Percentiles rank a stretch among this genome's conserved stretches.
Conservation (phyloP, 116 monocot species). For the Cymodocea nodosa region DNA sequence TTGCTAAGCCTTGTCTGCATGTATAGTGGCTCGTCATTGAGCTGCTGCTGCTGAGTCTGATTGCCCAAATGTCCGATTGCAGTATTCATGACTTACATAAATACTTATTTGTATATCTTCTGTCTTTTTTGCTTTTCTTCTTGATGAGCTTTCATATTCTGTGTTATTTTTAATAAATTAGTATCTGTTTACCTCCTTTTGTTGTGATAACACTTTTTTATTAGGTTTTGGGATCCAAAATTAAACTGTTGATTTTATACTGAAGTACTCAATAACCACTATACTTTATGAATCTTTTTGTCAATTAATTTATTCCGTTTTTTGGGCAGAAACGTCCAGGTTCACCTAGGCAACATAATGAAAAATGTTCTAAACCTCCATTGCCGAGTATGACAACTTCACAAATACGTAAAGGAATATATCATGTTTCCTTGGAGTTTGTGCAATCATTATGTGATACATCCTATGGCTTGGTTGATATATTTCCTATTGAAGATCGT, state of each 20-base stretch:
- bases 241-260: too few relatives aligned
- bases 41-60: too few relatives aligned
- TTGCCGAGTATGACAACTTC: conserved; percentile 66
- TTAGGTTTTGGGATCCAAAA: too few relatives aligned
- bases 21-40: too few relatives aligned
- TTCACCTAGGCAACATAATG: conserved; percentile 52
- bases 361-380: conserved; percentile 77
- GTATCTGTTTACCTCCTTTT: not conserved
- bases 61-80: too few relatives aligned
- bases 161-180: too few relatives aligned
- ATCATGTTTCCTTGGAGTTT: conserved; percentile 92
- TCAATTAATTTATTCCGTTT: not conserved
- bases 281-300: not conserved
- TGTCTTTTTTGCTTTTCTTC: too few relatives aligned
- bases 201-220: too few relatives aligned
- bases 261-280: not conserved
- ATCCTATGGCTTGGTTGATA: conserved; percentile 91
- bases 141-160: too few relatives aligned
- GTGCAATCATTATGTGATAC: conserved; percentile 95
- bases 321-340: conserved; percentile 58
- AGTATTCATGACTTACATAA: too few relatives aligned
- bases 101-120: too few relatives aligned
- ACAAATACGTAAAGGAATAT: conserved; percentile 74
- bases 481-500: conserved; percentile 95
- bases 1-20: too few relatives aligned